Evolutionary conservation across 768 basidiomycete species (phyloP).

Genomic region (Lyophyllum semitale): DNA sequence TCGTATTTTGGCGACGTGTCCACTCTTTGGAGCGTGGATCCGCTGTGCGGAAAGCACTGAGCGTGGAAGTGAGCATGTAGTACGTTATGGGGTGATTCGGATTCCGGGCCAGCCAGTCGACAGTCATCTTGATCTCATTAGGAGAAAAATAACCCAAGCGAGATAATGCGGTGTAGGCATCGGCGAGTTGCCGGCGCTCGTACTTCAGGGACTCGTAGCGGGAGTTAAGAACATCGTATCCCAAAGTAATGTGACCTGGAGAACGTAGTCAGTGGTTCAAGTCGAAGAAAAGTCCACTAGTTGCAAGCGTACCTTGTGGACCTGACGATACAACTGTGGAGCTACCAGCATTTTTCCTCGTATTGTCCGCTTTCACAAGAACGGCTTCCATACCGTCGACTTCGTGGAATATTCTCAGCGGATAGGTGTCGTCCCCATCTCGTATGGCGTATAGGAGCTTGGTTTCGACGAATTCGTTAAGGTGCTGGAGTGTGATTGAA

Average conservation of each 20-base stretch:
- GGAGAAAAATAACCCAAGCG: constrained; percentile 62
- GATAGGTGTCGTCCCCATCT: constrained; percentile 8
- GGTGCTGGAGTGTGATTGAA: constrained; percentile 49
- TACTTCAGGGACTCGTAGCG: constrained; percentile 74
- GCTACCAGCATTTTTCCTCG: constrained; percentile 63
- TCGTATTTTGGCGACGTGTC: constrained; percentile 46
- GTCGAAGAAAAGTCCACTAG: background rate
- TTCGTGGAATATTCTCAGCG: constrained; percentile 55
- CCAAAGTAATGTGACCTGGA: constrained; percentile 52
- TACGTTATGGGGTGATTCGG: constrained; percentile 69
- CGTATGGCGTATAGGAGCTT: constrained; percentile 33
- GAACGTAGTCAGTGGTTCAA: background rate
- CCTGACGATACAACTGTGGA: constrained; percentile 58
- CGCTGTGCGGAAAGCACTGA: constrained; percentile 67
- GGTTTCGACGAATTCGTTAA: constrained; percentile 54
- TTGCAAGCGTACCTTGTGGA: constrained; percentile 47
- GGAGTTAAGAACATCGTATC: constrained; percentile 65
- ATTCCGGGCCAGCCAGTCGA: constrained; percentile 72
- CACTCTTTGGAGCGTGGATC: constrained; percentile 53
- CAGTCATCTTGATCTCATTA: constrained; percentile 58
- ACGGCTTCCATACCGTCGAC: constrained; percentile 59
- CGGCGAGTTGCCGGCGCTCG: constrained; percentile 69
- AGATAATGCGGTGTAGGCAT: constrained; percentile 62
- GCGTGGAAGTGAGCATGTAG: constrained; percentile 66
- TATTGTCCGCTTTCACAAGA: constrained; percentile 54